Evolutionary conservation across 208 protist species (phyloP).

Genomic region (Naegleria gruberi): DNA sequence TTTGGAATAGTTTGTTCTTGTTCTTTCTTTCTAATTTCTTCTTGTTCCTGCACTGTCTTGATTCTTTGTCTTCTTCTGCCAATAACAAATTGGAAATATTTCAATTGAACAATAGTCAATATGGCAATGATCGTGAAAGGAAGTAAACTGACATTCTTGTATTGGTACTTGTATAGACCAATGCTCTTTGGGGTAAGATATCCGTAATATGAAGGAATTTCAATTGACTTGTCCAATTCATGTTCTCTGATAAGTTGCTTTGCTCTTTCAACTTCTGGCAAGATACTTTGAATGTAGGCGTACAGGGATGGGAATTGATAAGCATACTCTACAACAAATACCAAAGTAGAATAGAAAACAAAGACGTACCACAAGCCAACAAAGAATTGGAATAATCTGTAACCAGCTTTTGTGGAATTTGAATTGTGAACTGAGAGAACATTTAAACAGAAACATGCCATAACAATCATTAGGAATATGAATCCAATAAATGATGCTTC

Average conservation of each 20-base stretch:
- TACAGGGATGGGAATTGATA: not conserved
- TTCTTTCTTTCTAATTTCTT: not conserved
- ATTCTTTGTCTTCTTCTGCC: not conserved
- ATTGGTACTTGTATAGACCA: not conserved
- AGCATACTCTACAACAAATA: not conserved
- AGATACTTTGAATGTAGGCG: not conserved
- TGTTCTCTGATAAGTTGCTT: not conserved
- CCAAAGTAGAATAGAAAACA: not conserved
- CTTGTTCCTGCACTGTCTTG: not conserved
- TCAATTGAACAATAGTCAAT: slow-evolving; percentile 3
- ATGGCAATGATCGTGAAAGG: not conserved
- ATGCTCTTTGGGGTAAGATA: not conserved
- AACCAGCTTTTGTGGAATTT: not conserved
- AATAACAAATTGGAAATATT: not conserved
- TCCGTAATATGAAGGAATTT: not conserved
- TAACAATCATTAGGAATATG: not conserved
- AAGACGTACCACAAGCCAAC: not conserved
- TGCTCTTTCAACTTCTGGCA: not conserved
- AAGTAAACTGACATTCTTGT: not conserved
- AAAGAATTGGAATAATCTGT: not conserved
- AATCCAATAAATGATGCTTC: not conserved
- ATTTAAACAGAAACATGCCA: not conserved
- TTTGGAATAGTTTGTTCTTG: no score
- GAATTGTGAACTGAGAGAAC: not conserved
- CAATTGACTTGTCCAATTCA: not conserved